Evolutionary conservation across 169 alveolate genomes (phyloP).

Genomic region (Plasmodium gallinaceum): DNA sequence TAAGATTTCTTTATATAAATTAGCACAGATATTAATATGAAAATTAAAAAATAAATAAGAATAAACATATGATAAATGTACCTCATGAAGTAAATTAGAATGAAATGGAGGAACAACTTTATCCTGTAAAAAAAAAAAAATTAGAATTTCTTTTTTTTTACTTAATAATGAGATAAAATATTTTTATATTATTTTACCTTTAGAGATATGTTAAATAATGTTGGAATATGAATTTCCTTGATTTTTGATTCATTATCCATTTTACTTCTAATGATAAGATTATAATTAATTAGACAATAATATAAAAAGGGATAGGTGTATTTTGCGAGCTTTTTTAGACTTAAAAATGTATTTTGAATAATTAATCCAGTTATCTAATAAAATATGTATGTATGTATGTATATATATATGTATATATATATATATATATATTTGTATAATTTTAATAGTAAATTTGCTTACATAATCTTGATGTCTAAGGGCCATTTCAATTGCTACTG

Average conservation of each 20-base stretch:
- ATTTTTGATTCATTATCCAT: conserved; percentile 59
- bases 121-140: conserved; percentile 49
- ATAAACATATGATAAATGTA: neutral
- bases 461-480: conserved; percentile 18
- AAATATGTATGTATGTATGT: neutral
- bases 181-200: conserved; percentile 5
- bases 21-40: too few relatives aligned
- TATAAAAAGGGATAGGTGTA: conserved; percentile 11
- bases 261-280: conserved; percentile 36
- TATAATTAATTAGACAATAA: conserved; percentile 25
- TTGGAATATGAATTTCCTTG: conserved; percentile 17
- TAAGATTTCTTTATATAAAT: too few relatives aligned
- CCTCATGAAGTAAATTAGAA: conserved; percentile 17
- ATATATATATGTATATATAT: conserved; percentile 7
- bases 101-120: conserved; percentile 24
- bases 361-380: conserved; percentile 42
- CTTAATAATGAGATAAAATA: neutral
- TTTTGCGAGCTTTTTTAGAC: conserved; percentile 24
- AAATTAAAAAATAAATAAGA: neutral
- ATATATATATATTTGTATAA: neutral
- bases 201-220: conserved; percentile 31
- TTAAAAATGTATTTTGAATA: conserved; percentile 47
- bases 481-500: conserved; percentile 64
- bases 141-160: neutral
- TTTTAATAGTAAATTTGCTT: neutral